A percentile compares a stretch with the other conserved stretches of the same genome.
phyloP scores from a whole-genome alignment of 2,329 filamentous ascomycete genomes.

The Neocatenulostroma microsporum region DNA sequence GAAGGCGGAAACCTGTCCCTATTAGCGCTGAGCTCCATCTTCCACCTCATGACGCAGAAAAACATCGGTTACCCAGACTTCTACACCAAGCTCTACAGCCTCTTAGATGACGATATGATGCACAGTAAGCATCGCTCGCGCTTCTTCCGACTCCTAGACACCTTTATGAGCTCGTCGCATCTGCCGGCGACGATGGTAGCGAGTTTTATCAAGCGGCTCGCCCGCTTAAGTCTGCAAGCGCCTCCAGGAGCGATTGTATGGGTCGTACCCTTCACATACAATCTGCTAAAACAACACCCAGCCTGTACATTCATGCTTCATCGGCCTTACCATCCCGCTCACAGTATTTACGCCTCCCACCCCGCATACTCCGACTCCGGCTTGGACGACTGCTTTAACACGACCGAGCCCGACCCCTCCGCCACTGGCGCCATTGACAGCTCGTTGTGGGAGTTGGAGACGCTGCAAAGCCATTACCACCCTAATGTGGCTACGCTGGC shows the following conservation, averaged over 20 bases:
- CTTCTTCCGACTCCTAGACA: conserved; percentile 87
- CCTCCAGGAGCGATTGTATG: conserved; percentile 84
- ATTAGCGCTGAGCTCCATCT: conserved; percentile 83
- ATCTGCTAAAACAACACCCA: conserved; percentile 82
- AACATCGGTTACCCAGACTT: conserved; percentile 84
- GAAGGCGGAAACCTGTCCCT: conserved; percentile 78
- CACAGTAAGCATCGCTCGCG: conserved; percentile 91
- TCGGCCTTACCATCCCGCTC: conserved; percentile 43
- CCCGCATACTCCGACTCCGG: conserved; percentile 30
- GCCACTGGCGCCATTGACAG: conserved; percentile 82
- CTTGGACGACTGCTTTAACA: conserved; percentile 68
- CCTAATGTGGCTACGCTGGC: conserved; percentile 92
- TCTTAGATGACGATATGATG: conserved; percentile 75
- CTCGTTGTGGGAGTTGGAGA: conserved; percentile 89
- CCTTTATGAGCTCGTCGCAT: conserved; percentile 85
- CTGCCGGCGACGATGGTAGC: conserved; percentile 83
- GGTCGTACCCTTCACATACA: conserved; percentile 90
- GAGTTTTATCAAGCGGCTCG: conserved; percentile 91
- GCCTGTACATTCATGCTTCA: conserved; percentile 96
- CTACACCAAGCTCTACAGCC: conserved; percentile 86
- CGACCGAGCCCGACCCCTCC: conserved; percentile 72
- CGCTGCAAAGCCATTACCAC: conserved; percentile 87
- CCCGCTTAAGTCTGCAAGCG: conserved; percentile 74
- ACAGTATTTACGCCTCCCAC: conserved; percentile 24
- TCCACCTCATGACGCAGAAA: conserved; percentile 85